Base-by-base conservation (phyloP, 2,329 filamentous ascomycete genomes). In the Alternaria ethzedia region DNA sequence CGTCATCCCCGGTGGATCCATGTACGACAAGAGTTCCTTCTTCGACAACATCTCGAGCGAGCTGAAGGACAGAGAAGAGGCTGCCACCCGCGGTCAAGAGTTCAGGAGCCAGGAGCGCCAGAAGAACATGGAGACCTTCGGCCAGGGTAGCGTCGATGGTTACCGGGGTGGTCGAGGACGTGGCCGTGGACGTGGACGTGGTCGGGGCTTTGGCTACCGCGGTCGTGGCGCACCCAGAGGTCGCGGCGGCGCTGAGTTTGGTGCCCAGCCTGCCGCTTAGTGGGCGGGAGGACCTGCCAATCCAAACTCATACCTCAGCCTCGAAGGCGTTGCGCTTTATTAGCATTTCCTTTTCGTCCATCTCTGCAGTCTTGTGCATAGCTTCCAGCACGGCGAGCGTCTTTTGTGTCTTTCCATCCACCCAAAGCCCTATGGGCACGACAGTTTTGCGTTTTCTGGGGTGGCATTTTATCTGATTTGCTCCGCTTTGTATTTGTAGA, bases 1-100 rank as follows among this genome's bases (percentile, higher is more conserved):
- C 13, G 82, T 83, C 12, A 85, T 84, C 7, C 75, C 80, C 9
- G 54, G 65, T 20, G 75, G 79, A 20, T 78, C 81, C 28, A 86
- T 88, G 0, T 99, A 99, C 83, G 95, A 97, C 84, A 97, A 94
- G 82, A 86, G 90, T 6, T 89, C 84, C 2, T 99, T 99, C 85
- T 99, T 99, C 77, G 96, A 99, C 82, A 97, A 99, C 80, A 97
- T 99, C 68, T 97, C 93, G 1, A 97, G 93, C 70, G 96, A 99
- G 78, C 87, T 92, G 66, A 96, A 92, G 80, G 96, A 99, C 69
- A 89, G 96, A 46, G 89, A 92, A 55, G 92, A 95, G 65, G 90
- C 89, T 43, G 85, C 80, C 30, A 78, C 84, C 45, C 86, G 86
- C 5, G 94, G 93, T 30, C 89, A 92, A 51, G 93, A 97, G 79